Conservation (phyloP, 2,329 filamentous ascomycete species). For the Metarhizium anisopliae region DNA sequence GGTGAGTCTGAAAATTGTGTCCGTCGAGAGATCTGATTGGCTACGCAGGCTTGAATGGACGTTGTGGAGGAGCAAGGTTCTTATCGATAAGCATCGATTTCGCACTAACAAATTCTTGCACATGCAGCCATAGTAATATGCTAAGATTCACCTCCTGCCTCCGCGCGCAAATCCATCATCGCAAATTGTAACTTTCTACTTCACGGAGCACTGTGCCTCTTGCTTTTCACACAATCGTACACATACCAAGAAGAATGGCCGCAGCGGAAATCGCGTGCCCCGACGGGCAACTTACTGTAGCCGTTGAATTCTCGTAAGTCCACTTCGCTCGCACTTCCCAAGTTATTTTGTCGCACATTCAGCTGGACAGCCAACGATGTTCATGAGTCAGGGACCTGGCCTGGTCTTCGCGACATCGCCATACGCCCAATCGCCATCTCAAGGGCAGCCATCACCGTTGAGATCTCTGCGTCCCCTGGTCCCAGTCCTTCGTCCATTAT, state of each 20-base stretch:
- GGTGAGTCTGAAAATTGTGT: constrained; percentile 27
- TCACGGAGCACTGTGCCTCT: constrained; percentile 58
- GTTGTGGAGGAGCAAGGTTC: not conserved
- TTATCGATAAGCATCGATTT: constrained; percentile 7
- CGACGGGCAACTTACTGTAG: constrained; percentile 41
- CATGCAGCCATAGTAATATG: not conserved
- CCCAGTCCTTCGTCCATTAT: not conserved
- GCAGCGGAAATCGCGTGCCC: not conserved
- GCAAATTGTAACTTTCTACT: constrained; percentile 20
- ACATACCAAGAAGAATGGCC: not conserved
- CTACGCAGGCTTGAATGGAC: constrained; percentile 11
- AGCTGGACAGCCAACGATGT: not conserved
- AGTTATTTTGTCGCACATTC: not conserved
- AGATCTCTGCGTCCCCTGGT: not conserved
- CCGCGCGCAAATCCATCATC: no score
- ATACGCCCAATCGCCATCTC: not conserved
- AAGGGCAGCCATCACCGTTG: not conserved
- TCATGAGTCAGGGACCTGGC: not conserved
- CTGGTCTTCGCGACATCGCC: not conserved
- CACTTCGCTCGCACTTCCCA: not conserved
- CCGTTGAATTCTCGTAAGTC: constrained; percentile 60
- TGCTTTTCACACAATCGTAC: constrained; percentile 73
- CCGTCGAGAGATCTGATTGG: constrained; percentile 26
- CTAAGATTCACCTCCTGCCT: not conserved
- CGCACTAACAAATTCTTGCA: not conserved